Evolutionary conservation across 306 rosid genomes (phyloP).

Genomic region (Malus asiatica): DNA sequence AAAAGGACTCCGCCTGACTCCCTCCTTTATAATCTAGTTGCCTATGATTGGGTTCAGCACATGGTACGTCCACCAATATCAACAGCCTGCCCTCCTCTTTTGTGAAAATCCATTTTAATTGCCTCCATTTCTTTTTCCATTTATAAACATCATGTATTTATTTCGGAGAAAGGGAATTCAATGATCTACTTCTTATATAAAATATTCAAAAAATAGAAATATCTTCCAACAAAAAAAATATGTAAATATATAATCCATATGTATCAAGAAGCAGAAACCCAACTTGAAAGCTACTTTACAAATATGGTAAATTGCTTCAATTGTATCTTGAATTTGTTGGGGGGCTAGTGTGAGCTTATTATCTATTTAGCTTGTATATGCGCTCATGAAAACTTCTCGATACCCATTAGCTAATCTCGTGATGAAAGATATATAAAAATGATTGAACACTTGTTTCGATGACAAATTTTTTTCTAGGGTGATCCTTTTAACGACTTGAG

Average conservation of each 20-base stretch:
- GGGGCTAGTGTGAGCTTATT: not conserved
- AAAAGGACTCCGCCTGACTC: no score
- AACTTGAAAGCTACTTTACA: not conserved
- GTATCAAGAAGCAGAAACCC: not conserved
- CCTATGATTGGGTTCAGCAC: not conserved
- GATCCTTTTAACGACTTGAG: not conserved
- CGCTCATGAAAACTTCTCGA: no score
- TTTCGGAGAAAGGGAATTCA: not conserved
- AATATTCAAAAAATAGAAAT: not conserved
- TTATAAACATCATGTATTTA: not conserved
- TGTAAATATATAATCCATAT: no score
- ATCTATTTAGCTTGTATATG: not conserved
- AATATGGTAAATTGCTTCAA: not conserved
- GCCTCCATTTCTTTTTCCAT: not conserved
- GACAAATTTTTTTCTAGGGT: no score
- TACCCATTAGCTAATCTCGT: no score
- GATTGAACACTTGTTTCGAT: no score
- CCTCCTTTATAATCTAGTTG: not conserved
- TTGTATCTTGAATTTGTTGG: not conserved
- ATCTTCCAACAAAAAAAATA: no score
- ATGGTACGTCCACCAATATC: not conserved
- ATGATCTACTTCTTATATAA: not conserved
- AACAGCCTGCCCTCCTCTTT: not conserved
- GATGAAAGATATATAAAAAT: no score
- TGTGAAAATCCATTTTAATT: not conserved